Percentiles rank a stretch among this genome's conserved stretches.
Conservation (phyloP, 768 basidiomycete species). For the Xanthoconium stramineum region DNA sequence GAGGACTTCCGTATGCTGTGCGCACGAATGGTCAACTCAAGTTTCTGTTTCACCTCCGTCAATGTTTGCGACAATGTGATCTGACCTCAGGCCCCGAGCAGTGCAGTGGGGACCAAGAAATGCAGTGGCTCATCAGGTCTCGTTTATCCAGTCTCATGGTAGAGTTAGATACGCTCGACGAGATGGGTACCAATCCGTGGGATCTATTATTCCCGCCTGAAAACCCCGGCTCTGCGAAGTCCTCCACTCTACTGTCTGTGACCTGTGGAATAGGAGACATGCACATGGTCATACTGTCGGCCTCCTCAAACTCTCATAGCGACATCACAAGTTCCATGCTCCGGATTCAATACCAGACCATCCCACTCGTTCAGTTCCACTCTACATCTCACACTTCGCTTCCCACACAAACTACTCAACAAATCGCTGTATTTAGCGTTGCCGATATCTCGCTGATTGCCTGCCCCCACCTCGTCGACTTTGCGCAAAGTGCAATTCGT, state of each 20-base stretch:
- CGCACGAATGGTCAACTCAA: slow-evolving; percentile 72
- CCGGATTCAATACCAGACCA: slow-evolving; percentile 23
- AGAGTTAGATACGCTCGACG: slow-evolving; percentile 42
- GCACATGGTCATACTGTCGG: slow-evolving; percentile 20
- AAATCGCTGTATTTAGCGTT: slow-evolving; percentile 33
- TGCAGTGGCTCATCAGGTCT: slow-evolving; percentile 37
- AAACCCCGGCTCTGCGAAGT: background rate
- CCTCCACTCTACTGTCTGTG: slow-evolving; percentile 11
- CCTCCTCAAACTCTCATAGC: slow-evolving; percentile 22
- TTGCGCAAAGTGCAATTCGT: slow-evolving; percentile 54
- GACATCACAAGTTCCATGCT: slow-evolving; percentile 23
- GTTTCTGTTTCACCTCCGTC: slow-evolving; percentile 73
- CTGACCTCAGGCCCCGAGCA: slow-evolving; percentile 3
- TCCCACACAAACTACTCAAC: slow-evolving; percentile 13
- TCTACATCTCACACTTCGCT: slow-evolving; percentile 15
- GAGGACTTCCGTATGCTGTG: slow-evolving; percentile 61
- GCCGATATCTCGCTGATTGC: slow-evolving; percentile 43
- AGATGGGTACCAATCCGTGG: slow-evolving; percentile 20
- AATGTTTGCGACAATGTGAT: slow-evolving; percentile 47
- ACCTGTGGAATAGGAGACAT: slow-evolving; percentile 16
- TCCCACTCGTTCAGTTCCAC: slow-evolving; percentile 7
- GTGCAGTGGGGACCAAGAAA: slow-evolving; percentile 26
- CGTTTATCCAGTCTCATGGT: slow-evolving; percentile 36
- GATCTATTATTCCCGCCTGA: slow-evolving; percentile 22
- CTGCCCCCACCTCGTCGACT: slow-evolving; percentile 58